Base-by-base conservation (phyloP, 2,329 filamentous ascomycete genomes). In the Ophiocordyceps camponoti-floridani region DNA sequence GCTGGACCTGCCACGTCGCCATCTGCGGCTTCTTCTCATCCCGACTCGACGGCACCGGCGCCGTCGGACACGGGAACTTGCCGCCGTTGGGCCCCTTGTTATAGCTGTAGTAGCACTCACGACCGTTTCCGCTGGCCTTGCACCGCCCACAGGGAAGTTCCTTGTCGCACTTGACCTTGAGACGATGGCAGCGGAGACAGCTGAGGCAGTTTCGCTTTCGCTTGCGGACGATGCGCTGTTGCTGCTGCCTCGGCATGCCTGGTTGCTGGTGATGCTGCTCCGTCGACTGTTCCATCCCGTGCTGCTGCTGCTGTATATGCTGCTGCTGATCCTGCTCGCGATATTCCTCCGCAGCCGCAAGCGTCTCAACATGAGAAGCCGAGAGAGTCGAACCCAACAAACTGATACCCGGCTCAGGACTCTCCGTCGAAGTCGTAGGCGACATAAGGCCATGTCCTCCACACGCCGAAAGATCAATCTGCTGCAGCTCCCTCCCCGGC, bases 101-200 rank as follows among this genome's bases (percentile, higher is more conserved):
- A 51, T 57, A 60, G 46, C 52, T 62, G 46, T 61, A 62, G 46
- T 60, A 62, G 47, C 59, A 62, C 31, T 60, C 57, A 11, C 57
- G 48, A 11, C 54, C 58, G 41, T 61, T 59, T 19, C 59, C 58
- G 31, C 57, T 62, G 8, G 52, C 49, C 44, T 56, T 57, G 50
- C 59, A 62, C 2, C 59, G 55, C 2, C 55, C 56, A 41, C 59
- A 62, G 3, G 59, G 59, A 41, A 62, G 49, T 47, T 60, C 56
- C 49, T 61, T 62, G 50, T 62, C 59, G 44, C 59, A 62, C 45
- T 62, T 62, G 41, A 62, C 59, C 44, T 62, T 62, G 47, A 62
- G 57, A 13, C 58, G 56, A 44, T 62, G 59, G 44, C 59, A 62
- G 30, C 59, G 54, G 27, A 58, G 45, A 27, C 59, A 62, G 47